Percentiles rank a stretch among this genome's conserved stretches.
Conservation (phyloP, 1,284 basidiomycete species). For the Sporisorium scitamineum region DNA sequence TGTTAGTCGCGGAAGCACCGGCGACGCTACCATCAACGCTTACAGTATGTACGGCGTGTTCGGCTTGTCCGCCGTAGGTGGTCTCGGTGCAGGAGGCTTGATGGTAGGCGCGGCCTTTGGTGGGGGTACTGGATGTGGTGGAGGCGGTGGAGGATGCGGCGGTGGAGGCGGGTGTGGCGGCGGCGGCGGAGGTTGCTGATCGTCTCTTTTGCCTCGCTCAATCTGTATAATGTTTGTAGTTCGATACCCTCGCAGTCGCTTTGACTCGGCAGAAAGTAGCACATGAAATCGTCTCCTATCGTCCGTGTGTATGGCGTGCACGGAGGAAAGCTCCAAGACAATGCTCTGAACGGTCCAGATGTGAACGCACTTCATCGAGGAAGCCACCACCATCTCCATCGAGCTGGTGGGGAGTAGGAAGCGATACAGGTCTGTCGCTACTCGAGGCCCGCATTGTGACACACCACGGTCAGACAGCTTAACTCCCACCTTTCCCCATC, state of each 20-base stretch:
- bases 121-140: constrained; percentile 12
- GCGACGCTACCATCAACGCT: constrained; percentile 28
- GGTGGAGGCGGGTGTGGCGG: constrained; percentile 21
- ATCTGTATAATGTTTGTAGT: neutral
- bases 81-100: constrained; percentile 14
- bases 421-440: neutral
- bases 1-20: constrained; percentile 28
- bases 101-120: constrained; percentile 13
- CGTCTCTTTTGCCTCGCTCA: neutral
- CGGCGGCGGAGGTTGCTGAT: constrained; percentile 18
- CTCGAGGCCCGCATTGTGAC: neutral
- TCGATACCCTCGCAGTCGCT: neutral
- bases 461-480: neutral
- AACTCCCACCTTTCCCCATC: neutral
- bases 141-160: constrained; percentile 17
- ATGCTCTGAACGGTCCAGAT: neutral
- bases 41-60: constrained; percentile 37
- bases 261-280: no score
- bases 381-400: neutral
- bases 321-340: no score
- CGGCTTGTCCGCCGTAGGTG: constrained; percentile 31
- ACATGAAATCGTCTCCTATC: no score
- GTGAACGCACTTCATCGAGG: neutral
- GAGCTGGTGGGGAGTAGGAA: neutral
- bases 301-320: neutral